These are phyloP conservation scores for Nicotiana tomentosiformis DNA, from an alignment of 257 asterid genomes.

Conservation along the genomic window DNA sequence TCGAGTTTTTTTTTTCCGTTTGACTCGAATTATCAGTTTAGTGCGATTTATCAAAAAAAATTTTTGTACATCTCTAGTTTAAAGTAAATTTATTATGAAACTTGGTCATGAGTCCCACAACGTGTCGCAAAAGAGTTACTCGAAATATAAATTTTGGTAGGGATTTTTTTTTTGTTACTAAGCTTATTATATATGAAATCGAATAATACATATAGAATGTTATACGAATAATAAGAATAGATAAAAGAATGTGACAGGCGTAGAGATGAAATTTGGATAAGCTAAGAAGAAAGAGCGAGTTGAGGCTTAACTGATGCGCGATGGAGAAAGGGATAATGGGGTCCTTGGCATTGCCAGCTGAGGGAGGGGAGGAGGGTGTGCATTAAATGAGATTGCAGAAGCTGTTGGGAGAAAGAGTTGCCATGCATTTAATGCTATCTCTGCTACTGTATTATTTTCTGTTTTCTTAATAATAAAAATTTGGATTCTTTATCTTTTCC, in stretches of 20 bases:
- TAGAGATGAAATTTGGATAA: not conserved
- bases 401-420: slow-evolving; percentile 11
- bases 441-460: not conserved
- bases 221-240: not conserved
- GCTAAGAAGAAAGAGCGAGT: not conserved
- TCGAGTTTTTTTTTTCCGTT: no score
- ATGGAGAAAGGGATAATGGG: not conserved
- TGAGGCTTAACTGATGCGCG: not conserved
- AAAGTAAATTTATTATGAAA: no score
- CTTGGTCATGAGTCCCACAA: no score
- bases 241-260: not conserved
- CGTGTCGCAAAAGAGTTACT: no score
- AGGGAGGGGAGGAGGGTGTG: not conserved
- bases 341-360: not conserved
- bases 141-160: no score
- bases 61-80: no score
- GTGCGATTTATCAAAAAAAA: no score
- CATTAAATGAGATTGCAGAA: slow-evolving; percentile 13
- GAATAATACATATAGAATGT: no score
- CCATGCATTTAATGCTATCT: slow-evolving; percentile 13
- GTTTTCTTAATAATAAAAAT: not conserved
- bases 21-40: no score
- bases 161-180: no score
- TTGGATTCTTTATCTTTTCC: not conserved
- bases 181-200: no score